phyloP scores from a whole-genome alignment of 176 grass and related monocot genomes.

The Miscanthus lutarioriparius region DNA sequence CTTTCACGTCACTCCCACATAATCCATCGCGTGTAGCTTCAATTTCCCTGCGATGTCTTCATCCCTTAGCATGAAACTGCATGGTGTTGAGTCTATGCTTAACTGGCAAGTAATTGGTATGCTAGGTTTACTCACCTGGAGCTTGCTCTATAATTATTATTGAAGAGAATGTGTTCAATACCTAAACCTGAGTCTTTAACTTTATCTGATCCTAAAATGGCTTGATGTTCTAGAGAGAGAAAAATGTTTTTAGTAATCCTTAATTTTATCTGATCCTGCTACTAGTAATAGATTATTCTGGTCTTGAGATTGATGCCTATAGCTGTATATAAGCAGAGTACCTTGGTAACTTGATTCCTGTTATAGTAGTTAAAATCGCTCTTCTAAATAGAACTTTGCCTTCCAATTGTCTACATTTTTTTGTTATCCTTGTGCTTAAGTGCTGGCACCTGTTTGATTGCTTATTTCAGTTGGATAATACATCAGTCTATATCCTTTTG shows the following conservation, averaged over 20 bases:
- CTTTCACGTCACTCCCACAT: background rate
- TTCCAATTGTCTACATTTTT: background rate
- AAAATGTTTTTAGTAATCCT: background rate
- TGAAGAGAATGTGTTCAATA: constrained; percentile 2
- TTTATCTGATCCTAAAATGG: constrained; percentile 5
- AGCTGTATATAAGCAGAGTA: background rate
- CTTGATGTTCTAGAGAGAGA: background rate
- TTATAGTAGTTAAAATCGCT: background rate
- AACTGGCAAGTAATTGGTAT: background rate
- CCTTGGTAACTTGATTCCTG: background rate
- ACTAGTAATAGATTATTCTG: background rate
- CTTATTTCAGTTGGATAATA: constrained; percentile 15
- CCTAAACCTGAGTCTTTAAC: constrained; percentile 1
- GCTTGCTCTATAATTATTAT: background rate
- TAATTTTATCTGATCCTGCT: background rate
- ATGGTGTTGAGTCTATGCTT: background rate
- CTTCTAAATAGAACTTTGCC: background rate
- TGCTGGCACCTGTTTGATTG: constrained; percentile 4
- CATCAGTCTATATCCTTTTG: constrained; percentile 18
- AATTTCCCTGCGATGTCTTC: background rate
- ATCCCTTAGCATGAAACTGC: background rate
- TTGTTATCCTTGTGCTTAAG: background rate
- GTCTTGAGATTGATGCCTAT: constrained; percentile 5
- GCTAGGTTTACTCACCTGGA: background rate
- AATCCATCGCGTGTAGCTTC: background rate